These are phyloP conservation scores for Boletus sp. DNA, from an alignment of 768 basidiomycete species.

Conservation along the genomic window DNA sequence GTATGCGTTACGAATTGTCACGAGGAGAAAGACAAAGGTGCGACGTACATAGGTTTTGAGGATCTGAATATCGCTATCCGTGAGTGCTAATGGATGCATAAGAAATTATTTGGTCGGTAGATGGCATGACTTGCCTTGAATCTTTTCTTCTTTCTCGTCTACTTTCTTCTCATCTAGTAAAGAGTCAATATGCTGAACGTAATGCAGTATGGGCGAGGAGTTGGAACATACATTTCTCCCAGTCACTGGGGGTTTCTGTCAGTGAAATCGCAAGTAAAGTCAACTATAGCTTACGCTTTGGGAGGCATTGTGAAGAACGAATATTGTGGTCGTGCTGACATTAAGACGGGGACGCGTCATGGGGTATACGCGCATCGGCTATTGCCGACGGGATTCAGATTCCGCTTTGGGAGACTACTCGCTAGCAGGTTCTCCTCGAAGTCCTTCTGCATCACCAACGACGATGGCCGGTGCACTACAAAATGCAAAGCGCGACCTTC, in stretches of 20 bases:
- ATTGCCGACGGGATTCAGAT: constrained; percentile 22
- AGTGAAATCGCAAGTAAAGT: background rate
- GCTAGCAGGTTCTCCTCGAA: background rate
- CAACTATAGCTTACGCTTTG: constrained; percentile 70
- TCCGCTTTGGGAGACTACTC: constrained; percentile 27
- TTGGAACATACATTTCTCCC: constrained; percentile 86
- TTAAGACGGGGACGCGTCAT: constrained; percentile 36
- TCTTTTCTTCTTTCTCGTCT: constrained; percentile 91
- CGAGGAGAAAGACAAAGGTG: background rate
- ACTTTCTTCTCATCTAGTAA: constrained; percentile 74
- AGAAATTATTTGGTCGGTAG: background rate
- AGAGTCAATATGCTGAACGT: constrained; percentile 5
- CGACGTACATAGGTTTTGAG: constrained; percentile 90
- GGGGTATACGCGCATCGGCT: constrained; percentile 26
- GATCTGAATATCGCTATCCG: constrained; percentile 98
- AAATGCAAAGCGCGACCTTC: constrained; percentile 84
- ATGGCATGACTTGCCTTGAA: constrained; percentile 57
- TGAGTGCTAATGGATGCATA: constrained; percentile 59
- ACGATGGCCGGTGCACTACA: constrained; percentile 90
- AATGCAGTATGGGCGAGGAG: background rate
- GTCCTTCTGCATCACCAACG: constrained; percentile 7
- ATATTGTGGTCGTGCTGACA: constrained; percentile 19
- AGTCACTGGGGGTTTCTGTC: constrained; percentile 60
- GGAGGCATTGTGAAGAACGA: constrained; percentile 69
- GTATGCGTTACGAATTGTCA: background rate